Evolutionary conservation across 1,139 yeast species (phyloP).

Genomic region (Debaryomyces fabryi): DNA sequence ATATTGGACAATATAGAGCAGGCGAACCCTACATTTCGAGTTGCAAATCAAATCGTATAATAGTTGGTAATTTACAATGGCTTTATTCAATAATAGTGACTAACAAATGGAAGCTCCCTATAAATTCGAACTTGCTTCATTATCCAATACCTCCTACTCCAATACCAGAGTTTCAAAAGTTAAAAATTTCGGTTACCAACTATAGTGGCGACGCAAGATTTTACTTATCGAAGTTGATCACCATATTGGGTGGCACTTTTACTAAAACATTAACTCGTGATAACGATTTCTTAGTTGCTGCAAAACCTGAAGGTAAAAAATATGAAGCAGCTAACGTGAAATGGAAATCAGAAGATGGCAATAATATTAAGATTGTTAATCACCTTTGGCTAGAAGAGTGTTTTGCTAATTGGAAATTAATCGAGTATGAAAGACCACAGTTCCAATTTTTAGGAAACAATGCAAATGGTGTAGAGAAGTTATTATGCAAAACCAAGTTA

Average conservation of each 20-base stretch:
- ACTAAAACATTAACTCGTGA: conserved; percentile 67
- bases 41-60: conserved; percentile 26
- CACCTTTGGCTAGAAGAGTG: conserved; percentile 93
- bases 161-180: conserved; percentile 52
- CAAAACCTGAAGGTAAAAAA: conserved; percentile 70
- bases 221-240: conserved; percentile 67
- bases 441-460: conserved; percentile 51
- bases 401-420: conserved; percentile 59
- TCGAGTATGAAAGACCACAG: conserved; percentile 46
- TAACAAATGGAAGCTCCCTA: conserved; percentile 60
- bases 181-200: conserved; percentile 70
- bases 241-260: conserved; percentile 74
- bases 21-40: conserved; percentile 51
- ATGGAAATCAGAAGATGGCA: conserved; percentile 40
- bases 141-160: conserved; percentile 67
- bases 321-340: conserved; percentile 70
- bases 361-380: conserved; percentile 59
- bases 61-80: conserved; percentile 77
- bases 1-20: conserved; percentile 62
- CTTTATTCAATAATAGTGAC: conserved; percentile 63
- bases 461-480: conserved; percentile 38
- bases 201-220: conserved; percentile 83
- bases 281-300: conserved; percentile 75
- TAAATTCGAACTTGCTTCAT: conserved; percentile 58
- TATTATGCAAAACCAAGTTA: conserved; percentile 56